A percentile compares a stretch with the other conserved stretches of the same genome.
phyloP scores from a whole-genome alignment of 164 flowering plant species.

The Umbilicus rupestris region DNA sequence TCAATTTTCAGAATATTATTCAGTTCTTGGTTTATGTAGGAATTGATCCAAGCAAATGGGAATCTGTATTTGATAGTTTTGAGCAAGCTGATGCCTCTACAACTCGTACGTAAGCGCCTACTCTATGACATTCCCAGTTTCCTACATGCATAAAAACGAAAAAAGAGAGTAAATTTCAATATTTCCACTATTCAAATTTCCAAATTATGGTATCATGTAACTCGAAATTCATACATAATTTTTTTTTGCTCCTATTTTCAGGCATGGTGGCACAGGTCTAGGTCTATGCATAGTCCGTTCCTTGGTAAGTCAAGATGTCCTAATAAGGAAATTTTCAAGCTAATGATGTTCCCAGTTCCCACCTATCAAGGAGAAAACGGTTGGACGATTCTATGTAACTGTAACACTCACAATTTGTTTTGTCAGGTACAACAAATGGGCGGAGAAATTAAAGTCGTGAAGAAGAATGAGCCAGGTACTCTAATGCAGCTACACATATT shows the following conservation, averaged over 20 bases:
- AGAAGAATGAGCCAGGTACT: constrained; percentile 86
- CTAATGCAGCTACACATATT: constrained; percentile 63
- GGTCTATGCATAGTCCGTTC: constrained; percentile 95
- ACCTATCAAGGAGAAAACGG: too few relatives aligned
- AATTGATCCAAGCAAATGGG: constrained; percentile 97
- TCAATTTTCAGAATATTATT: neutral
- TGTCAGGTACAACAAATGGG: constrained; percentile 86
- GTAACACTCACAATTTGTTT: neutral
- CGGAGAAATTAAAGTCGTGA: constrained; percentile 86
- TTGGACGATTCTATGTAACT: neutral
- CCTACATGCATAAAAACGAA: neutral
- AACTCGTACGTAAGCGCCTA: constrained; percentile 61
- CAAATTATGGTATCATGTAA: neutral
- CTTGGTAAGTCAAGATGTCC: constrained; percentile 47
- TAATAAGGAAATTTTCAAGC: neutral
- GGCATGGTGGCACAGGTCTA: constrained; percentile 99
- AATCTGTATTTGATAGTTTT: constrained; percentile 95
- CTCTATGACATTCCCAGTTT: neutral
- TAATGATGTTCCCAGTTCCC: too few relatives aligned
- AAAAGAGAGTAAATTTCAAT: neutral
- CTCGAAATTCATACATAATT: neutral
- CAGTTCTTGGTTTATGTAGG: constrained; percentile 26
- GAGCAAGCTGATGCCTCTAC: constrained; percentile 99
- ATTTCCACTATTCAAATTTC: neutral
- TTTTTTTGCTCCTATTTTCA: constrained; percentile 21